These are phyloP conservation scores for Fomitopsis pinicola DNA, from an alignment of 1,284 basidiomycete species.

Conservation along the genomic window DNA sequence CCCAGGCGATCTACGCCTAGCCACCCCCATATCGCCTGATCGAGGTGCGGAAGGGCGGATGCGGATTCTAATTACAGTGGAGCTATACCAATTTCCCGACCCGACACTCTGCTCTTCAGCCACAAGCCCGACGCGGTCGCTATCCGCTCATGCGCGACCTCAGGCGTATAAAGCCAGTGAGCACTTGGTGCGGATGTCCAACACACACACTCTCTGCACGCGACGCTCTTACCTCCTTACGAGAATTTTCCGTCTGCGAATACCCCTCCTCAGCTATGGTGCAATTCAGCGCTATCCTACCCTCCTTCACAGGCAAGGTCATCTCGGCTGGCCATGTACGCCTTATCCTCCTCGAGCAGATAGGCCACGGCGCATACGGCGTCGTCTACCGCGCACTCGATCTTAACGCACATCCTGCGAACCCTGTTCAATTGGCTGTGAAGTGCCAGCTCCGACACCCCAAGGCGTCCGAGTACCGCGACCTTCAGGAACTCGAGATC, in stretches of 20 bases:
- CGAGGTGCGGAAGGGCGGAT: constrained; percentile 5
- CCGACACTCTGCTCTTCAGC: constrained; percentile 1
- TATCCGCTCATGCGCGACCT: neutral
- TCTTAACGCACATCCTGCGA: constrained; percentile 20
- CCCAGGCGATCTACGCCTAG: neutral
- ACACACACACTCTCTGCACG: neutral
- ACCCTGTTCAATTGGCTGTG: constrained; percentile 42
- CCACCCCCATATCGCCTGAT: neutral
- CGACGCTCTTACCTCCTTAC: neutral
- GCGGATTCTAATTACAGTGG: neutral
- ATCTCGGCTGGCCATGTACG: constrained; percentile 13
- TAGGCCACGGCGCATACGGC: constrained; percentile 67
- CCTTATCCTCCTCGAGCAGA: constrained; percentile 41
- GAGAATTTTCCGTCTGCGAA: neutral
- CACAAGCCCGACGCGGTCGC: neutral
- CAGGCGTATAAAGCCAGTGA: neutral
- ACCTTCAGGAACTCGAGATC: constrained; percentile 25
- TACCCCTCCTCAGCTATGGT: constrained; percentile 13
- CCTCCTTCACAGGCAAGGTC: constrained; percentile 21
- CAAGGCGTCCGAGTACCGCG: constrained; percentile 51
- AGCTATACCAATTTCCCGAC: constrained; percentile 3
- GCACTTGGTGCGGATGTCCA: neutral
- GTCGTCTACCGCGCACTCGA: constrained; percentile 61
- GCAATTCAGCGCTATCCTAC: constrained; percentile 25
- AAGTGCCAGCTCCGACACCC: constrained; percentile 63